These are phyloP conservation scores for Aschersonia sp. DNA, from an alignment of 2,329 filamentous ascomycete species.

Conservation along the genomic window DNA sequence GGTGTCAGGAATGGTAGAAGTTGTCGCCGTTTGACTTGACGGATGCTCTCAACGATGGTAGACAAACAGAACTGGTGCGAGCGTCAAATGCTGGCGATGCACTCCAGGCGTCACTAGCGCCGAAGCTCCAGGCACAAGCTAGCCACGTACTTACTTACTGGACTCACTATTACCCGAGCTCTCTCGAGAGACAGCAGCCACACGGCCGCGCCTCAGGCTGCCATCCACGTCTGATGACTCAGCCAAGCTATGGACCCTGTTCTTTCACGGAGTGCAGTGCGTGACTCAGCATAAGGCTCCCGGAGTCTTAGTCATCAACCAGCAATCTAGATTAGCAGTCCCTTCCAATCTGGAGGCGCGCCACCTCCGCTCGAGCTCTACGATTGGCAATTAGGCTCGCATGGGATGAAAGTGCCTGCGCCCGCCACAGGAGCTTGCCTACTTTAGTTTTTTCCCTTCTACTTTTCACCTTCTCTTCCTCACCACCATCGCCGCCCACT, in stretches of 20 bases:
- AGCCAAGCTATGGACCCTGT: background rate
- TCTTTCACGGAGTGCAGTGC: no score
- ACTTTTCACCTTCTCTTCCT: no score
- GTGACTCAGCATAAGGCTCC: background rate
- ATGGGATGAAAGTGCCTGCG: no score
- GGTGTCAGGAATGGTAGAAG: background rate
- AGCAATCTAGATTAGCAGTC: background rate
- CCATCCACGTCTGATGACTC: conserved; percentile 1
- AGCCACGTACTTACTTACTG: conserved; percentile 5
- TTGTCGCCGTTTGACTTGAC: background rate
- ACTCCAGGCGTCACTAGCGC: conserved; percentile 6
- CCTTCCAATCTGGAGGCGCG: no score
- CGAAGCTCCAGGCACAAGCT: conserved; percentile 9
- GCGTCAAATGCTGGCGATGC: background rate
- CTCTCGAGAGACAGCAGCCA: background rate
- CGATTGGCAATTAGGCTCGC: no score
- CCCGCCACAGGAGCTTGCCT: no score
- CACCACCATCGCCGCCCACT: no score
- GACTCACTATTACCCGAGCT: background rate
- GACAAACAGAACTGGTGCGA: no score
- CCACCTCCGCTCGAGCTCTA: no score
- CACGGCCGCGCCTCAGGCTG: background rate
- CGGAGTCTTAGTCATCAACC: background rate
- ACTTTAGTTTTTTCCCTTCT: no score
- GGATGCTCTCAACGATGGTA: no score